Conservation (phyloP, 192 early-diverging fungal genomes). For the Coemansia sp. region DNA sequence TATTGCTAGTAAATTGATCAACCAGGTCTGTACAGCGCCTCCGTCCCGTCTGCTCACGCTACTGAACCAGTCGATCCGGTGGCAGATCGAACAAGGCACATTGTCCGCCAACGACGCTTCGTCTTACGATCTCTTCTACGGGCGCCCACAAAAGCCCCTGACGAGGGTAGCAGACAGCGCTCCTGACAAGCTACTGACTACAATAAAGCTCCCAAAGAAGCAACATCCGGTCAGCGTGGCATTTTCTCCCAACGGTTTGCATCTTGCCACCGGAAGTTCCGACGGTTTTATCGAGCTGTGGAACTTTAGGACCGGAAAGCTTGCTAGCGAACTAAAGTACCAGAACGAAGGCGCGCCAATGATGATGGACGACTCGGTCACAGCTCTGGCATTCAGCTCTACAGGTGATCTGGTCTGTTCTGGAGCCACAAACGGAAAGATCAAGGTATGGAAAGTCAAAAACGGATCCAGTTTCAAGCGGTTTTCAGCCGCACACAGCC, state of each 20-base stretch:
- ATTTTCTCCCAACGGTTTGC: constrained; percentile 84
- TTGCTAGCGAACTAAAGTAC: constrained; percentile 84
- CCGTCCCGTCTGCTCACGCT: constrained; percentile 81
- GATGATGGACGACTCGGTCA: constrained; percentile 86
- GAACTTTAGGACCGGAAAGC: constrained; percentile 90
- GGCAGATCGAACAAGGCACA: constrained; percentile 81
- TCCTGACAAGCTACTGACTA: constrained; percentile 68
- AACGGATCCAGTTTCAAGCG: constrained; percentile 71
- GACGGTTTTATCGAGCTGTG: constrained; percentile 98
- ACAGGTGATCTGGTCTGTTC: constrained; percentile 75
- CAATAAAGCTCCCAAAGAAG: constrained; percentile 93
- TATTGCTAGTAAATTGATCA: constrained; percentile 65
- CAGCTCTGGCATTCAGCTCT: constrained; percentile 76
- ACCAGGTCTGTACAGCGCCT: constrained; percentile 54
- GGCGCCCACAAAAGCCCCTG: constrained; percentile 33
- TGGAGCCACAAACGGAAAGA: constrained; percentile 80
- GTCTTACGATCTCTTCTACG: constrained; percentile 83
- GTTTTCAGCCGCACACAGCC: constrained; percentile 80
- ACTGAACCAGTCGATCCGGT: constrained; percentile 84
- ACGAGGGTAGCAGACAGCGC: constrained; percentile 62
- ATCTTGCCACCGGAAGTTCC: constrained; percentile 80
- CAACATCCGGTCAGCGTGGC: constrained; percentile 71
- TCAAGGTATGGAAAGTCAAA: constrained; percentile 85
- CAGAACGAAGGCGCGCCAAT: constrained; percentile 82
- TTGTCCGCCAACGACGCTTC: constrained; percentile 62